A percentile compares a stretch with the other conserved stretches of the same genome.
These are phyloP conservation scores for Graphiopsis chlorocephala DNA, from an alignment of 2,329 filamentous ascomycete species.

Conservation along the genomic window DNA sequence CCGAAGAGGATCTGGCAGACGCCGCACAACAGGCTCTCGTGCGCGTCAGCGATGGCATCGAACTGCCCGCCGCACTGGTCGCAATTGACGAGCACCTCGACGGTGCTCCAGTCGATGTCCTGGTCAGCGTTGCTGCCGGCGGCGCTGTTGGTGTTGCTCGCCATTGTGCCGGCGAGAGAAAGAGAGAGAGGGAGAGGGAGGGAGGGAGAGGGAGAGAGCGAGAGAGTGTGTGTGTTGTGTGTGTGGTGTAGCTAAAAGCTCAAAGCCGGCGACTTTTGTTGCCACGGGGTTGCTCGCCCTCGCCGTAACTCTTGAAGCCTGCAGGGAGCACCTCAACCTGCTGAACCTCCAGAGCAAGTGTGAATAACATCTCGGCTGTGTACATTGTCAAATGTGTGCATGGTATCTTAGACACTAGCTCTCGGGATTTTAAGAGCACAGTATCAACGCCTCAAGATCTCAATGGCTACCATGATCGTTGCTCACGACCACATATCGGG, in stretches of 20 bases:
- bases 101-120: not conserved
- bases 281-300: not conserved
- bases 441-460: not conserved
- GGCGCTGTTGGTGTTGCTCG: not conserved
- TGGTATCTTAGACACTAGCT: not conserved
- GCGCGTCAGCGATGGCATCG: not conserved
- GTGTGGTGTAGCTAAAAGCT: not conserved
- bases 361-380: not conserved
- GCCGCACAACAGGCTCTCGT: not conserved
- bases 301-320: not conserved
- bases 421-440: not conserved
- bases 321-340: not conserved
- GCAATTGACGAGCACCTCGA: not conserved
- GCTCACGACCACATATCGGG: not conserved
- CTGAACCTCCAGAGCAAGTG: not conserved
- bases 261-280: not conserved
- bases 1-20: not conserved
- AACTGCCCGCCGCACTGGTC: not conserved
- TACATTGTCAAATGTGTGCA: not conserved
- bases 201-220: no score
- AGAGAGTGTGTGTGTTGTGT: not conserved
- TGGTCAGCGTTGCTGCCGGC: not conserved
- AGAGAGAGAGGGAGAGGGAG: no score
- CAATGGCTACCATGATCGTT: not conserved
- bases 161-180: not conserved